phyloP scores from a whole-genome alignment of 768 basidiomycete species.

The Naematelia encephala region DNA sequence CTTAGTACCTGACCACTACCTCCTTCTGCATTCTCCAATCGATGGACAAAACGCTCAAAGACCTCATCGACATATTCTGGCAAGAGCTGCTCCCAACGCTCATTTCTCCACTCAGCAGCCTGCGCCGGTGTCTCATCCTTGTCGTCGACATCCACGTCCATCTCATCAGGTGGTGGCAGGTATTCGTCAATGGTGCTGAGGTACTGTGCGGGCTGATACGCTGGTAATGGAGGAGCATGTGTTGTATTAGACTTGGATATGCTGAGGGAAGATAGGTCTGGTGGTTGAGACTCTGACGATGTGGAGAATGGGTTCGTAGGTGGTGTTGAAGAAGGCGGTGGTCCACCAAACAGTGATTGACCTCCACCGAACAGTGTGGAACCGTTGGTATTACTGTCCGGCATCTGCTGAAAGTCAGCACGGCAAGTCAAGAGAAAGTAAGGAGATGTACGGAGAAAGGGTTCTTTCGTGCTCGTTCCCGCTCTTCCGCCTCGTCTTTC shows the following conservation, averaged over 20 bases:
- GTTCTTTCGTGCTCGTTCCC: slow-evolving; percentile 41
- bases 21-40: slow-evolving; percentile 65
- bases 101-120: slow-evolving; percentile 46
- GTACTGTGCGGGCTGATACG: slow-evolving; percentile 49
- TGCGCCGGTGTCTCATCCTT: slow-evolving; percentile 55
- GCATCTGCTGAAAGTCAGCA: slow-evolving; percentile 1
- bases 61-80: slow-evolving; percentile 65
- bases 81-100: slow-evolving; percentile 60
- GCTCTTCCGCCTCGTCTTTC: slow-evolving; percentile 23
- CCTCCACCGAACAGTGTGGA: slow-evolving; percentile 7
- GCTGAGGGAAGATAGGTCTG: slow-evolving; percentile 21
- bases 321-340: slow-evolving; percentile 13
- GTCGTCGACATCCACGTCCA: slow-evolving; percentile 47
- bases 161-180: slow-evolving; percentile 35
- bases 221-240: slow-evolving; percentile 42
- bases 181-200: slow-evolving; percentile 46
- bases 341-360: slow-evolving; percentile 33
- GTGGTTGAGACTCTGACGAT: slow-evolving; percentile 12
- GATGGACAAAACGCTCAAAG: slow-evolving; percentile 77
- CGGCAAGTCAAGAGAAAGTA: neutral
- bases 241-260: slow-evolving; percentile 13
- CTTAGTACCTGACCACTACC: slow-evolving; percentile 68
- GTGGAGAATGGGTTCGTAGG: slow-evolving; percentile 3
- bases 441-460: slow-evolving; percentile 42
- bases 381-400: neutral